A percentile compares a stretch with the other conserved stretches of the same genome.
These are phyloP conservation scores for Rauvolfia tetraphylla DNA, from an alignment of 257 asterid species.

Conservation along the genomic window DNA sequence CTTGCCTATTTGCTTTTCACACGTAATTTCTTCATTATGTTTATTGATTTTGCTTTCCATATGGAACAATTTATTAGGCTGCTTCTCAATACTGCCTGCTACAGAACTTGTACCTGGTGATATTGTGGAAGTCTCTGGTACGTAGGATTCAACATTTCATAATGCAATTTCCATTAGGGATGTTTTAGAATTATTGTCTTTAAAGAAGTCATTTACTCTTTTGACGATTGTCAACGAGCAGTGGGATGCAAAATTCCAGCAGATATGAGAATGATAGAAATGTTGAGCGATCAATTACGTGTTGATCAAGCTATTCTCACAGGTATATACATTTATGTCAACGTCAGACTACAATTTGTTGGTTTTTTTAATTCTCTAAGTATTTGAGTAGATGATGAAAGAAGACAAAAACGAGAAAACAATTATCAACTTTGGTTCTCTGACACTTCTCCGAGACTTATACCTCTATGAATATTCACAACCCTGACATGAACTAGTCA, in stretches of 20 bases:
- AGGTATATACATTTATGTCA: constrained; percentile 36
- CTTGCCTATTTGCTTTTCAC: neutral
- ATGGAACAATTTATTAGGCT: constrained; percentile 45
- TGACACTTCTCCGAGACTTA: neutral
- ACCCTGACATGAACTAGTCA: neutral
- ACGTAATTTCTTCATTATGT: neutral
- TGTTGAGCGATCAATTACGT: constrained; percentile 83
- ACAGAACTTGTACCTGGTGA: constrained; percentile 98
- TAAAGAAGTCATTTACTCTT: constrained; percentile 16
- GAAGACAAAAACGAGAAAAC: neutral
- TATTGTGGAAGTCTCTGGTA: constrained; percentile 96
- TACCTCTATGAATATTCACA: neutral
- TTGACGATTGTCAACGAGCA: constrained; percentile 29
- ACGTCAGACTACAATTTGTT: neutral
- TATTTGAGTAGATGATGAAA: neutral
- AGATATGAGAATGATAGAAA: constrained; percentile 95
- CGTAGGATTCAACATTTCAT: constrained; percentile 23
- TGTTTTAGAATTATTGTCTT: constrained; percentile 1
- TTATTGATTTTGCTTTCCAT: constrained; percentile 15
- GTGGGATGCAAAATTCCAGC: constrained; percentile 99
- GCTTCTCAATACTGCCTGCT: constrained; percentile 92
- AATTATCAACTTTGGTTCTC: neutral
- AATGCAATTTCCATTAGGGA: constrained; percentile 8
- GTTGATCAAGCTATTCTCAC: constrained; percentile 99
- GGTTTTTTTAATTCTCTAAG: neutral